These are phyloP conservation scores for Boletus rubropictus DNA, from an alignment of 768 basidiomycete species.

Conservation along the genomic window DNA sequence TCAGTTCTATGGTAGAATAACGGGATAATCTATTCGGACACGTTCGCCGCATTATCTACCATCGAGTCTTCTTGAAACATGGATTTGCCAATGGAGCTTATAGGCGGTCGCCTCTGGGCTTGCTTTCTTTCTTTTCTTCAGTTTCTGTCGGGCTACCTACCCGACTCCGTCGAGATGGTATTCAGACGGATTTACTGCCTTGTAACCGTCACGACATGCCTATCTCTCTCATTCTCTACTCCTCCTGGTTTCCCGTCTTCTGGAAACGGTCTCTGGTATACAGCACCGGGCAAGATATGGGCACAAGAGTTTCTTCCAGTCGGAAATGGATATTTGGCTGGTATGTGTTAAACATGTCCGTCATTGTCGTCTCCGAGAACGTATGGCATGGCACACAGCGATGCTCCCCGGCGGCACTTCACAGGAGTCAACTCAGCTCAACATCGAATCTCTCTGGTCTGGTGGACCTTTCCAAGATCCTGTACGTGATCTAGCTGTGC, in stretches of 20 bases:
- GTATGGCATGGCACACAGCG: slow-evolving; percentile 33
- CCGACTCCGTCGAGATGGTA: slow-evolving; percentile 13
- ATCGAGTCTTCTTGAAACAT: slow-evolving; percentile 10
- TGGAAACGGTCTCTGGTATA: slow-evolving; percentile 77
- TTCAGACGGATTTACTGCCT: slow-evolving; percentile 21
- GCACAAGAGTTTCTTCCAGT: slow-evolving; percentile 57
- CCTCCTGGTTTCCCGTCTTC: slow-evolving; percentile 55
- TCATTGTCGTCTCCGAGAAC: not conserved
- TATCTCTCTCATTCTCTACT: slow-evolving; percentile 14
- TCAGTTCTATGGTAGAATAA: not conserved
- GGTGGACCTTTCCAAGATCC: slow-evolving; percentile 67
- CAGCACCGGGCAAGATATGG: slow-evolving; percentile 49
- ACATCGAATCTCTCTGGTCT: slow-evolving; percentile 73
- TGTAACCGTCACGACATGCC: slow-evolving; percentile 16
- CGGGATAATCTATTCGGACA: not conserved
- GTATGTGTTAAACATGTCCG: slow-evolving; percentile 27
- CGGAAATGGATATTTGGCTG: slow-evolving; percentile 69
- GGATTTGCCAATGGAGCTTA: slow-evolving; percentile 16
- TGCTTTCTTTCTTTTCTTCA: slow-evolving; percentile 7
- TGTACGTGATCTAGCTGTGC: slow-evolving; percentile 36
- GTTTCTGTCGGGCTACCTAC: slow-evolving; percentile 15
- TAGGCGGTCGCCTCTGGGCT: slow-evolving; percentile 17
- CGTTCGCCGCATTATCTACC: not conserved
- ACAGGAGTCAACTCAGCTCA: slow-evolving; percentile 59
- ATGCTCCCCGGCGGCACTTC: slow-evolving; percentile 59